These are phyloP conservation scores for Paraconiothyrium brasiliense DNA, from an alignment of 2,329 filamentous ascomycete genomes.

Conservation along the genomic window DNA sequence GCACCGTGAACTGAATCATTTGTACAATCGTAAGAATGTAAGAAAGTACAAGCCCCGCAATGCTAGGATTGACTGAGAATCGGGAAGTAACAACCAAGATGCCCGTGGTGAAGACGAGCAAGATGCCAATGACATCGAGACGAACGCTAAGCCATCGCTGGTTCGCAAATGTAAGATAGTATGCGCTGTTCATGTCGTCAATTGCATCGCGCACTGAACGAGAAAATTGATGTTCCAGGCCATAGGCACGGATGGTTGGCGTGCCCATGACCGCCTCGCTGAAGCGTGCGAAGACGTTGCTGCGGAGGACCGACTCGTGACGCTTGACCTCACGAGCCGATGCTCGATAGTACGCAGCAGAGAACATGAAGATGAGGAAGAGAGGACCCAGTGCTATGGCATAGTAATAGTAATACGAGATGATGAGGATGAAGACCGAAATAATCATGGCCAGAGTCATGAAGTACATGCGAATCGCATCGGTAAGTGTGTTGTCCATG, in stretches of 20 bases:
- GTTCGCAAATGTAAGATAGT: slow-evolving; percentile 94
- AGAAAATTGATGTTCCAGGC: slow-evolving; percentile 79
- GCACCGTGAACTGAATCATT: slow-evolving; percentile 94
- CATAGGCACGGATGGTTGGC: slow-evolving; percentile 89
- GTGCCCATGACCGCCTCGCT: slow-evolving; percentile 86
- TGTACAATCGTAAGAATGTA: slow-evolving; percentile 94
- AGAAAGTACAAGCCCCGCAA: slow-evolving; percentile 85
- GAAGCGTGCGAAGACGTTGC: slow-evolving; percentile 89
- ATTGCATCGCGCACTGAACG: slow-evolving; percentile 74
- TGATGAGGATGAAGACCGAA: slow-evolving; percentile 85
- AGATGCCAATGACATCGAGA: slow-evolving; percentile 82
- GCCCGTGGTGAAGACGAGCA: slow-evolving; percentile 86
- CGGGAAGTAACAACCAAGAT: slow-evolving; percentile 92
- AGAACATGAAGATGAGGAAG: slow-evolving; percentile 79
- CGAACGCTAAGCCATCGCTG: slow-evolving; percentile 91
- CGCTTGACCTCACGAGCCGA: slow-evolving; percentile 95
- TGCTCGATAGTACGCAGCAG: slow-evolving; percentile 86
- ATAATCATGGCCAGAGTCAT: slow-evolving; percentile 84
- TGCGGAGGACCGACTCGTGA: slow-evolving; percentile 88
- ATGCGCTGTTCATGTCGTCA: slow-evolving; percentile 92
- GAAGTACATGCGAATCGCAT: slow-evolving; percentile 92
- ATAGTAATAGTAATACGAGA: slow-evolving; percentile 95
- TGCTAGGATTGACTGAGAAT: slow-evolving; percentile 85
- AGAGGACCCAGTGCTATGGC: slow-evolving; percentile 74
- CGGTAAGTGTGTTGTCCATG: slow-evolving; percentile 92